Evolutionary conservation across 768 basidiomycete species (phyloP).

Genomic region (Pleurotus giganteus): DNA sequence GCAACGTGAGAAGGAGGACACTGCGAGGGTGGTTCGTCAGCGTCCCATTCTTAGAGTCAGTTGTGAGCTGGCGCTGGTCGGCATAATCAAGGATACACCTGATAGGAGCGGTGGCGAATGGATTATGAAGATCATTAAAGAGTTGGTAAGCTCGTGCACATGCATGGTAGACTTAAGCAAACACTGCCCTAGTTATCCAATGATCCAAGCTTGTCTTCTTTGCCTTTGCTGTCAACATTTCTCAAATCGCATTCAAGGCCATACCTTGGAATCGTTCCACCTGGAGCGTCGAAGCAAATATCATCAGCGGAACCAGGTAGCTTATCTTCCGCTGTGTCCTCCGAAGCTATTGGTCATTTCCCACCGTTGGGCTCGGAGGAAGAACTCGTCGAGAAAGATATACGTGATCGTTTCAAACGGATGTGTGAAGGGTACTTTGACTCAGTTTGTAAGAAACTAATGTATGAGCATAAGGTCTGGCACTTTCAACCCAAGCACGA

Average conservation of each 20-base stretch:
- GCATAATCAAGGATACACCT: slow-evolving; percentile 72
- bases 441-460: slow-evolving; percentile 84
- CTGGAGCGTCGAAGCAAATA: slow-evolving; percentile 55
- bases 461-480: slow-evolving; percentile 85
- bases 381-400: slow-evolving; percentile 82
- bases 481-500: not conserved
- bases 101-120: slow-evolving; percentile 78
- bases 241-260: slow-evolving; percentile 89
- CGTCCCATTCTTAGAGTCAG: slow-evolving; percentile 84
- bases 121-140: slow-evolving; percentile 85
- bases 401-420: slow-evolving; percentile 84
- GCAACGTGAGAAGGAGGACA: slow-evolving; percentile 92
- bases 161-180: not conserved
- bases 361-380: slow-evolving; percentile 46
- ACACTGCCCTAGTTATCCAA: slow-evolving; percentile 66
- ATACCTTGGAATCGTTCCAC: slow-evolving; percentile 76
- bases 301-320: slow-evolving; percentile 53
- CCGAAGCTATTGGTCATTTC: slow-evolving; percentile 31
- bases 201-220: slow-evolving; percentile 81
- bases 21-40: slow-evolving; percentile 73
- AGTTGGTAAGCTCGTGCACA: slow-evolving; percentile 58
- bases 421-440: slow-evolving; percentile 96
- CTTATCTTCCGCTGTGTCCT: slow-evolving; percentile 38
- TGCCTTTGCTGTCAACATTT: slow-evolving; percentile 89
- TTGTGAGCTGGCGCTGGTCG: slow-evolving; percentile 87